phyloP scores from a whole-genome alignment of 192 early-diverging fungal species.

The Coemansia sp. region DNA sequence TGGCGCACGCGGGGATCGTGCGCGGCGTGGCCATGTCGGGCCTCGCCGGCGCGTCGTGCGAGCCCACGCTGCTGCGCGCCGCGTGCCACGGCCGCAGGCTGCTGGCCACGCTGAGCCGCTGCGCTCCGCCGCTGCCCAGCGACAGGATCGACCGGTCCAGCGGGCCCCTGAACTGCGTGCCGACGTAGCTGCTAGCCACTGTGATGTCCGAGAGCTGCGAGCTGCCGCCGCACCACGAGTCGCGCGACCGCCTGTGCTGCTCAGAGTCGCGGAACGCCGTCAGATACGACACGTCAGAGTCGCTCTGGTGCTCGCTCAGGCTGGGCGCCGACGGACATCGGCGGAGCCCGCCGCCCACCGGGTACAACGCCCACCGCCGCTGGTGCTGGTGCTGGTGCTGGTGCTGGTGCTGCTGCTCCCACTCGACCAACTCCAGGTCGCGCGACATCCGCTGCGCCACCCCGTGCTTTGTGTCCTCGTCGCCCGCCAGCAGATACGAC shows the following conservation, averaged over 20 bases:
- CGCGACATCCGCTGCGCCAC: not conserved
- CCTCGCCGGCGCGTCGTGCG: slow-evolving; percentile 3
- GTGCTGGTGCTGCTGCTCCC: slow-evolving; percentile 14
- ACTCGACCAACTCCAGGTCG: not conserved
- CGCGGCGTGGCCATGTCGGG: not conserved
- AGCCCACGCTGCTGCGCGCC: slow-evolving; percentile 15
- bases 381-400: slow-evolving; percentile 20
- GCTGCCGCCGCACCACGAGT: not conserved
- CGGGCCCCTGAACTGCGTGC: slow-evolving; percentile 14
- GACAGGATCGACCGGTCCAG: slow-evolving; percentile 24
- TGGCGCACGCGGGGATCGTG: not conserved
- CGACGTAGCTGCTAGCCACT: slow-evolving; percentile 12
- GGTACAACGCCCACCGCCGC: not conserved
- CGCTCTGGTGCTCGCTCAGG: slow-evolving; percentile 7
- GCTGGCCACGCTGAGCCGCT: not conserved
- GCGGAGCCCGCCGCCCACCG: not conserved
- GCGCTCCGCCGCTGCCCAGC: not conserved
- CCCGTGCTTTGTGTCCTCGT: not conserved
- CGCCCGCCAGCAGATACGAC: not conserved
- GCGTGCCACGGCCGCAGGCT: slow-evolving; percentile 4
- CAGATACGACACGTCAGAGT: slow-evolving; percentile 8
- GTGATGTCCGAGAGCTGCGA: slow-evolving; percentile 25
- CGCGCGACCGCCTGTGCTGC: not conserved
- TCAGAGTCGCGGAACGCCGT: slow-evolving; percentile 14
- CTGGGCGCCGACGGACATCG: slow-evolving; percentile 33